Base-by-base conservation (phyloP, 2,329 filamentous ascomycete genomes). In the Nothophoma quercina region DNA sequence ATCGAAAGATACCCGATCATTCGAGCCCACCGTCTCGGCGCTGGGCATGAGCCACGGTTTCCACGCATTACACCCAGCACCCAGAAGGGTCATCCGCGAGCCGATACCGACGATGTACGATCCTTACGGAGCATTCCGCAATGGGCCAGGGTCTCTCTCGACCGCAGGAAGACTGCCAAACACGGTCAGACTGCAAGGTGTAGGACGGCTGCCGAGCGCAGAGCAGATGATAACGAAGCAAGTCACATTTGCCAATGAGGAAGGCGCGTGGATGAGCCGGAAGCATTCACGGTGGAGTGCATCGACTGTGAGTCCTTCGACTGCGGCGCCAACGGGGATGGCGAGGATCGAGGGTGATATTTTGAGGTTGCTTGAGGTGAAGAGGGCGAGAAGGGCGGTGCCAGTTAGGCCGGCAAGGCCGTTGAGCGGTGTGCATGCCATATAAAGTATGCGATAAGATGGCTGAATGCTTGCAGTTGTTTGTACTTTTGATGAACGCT, bases 41-140 rank as follows among this genome's bases (percentile, higher is more conserved):
- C 34, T 68, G 16, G 63, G 63, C 18, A 67, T 67, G 63, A 42
- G 56, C n/a, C 56, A 64, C 29, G 65, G 59, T 2, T 64, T 65
- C 40, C 47, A 58, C 29, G 58, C 60, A 18, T 51, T 58, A 1
- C 23, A 43, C 7, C 62, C 63, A 1, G 23, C 21, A 3, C 32
- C 25, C n/a, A n/a, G n/a, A 10, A 32, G 52, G 3, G 36, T 39
- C 7, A 35, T 32, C 12, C 42, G 36, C 6, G 29, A 46, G 3
- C 35, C 25, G 1, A 57, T 65, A 29, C 61, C 64, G 2, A 57
- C 60, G 1, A 44, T 65, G 8, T 60, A 64, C 48, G 63, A 62
- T 34, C 60, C 63, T 9, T 39, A 40, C 47, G 52, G 38, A 51
- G 56, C 22, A 2, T 47, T 42, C 16, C 30, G 15, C 1, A 47